Percentiles rank a stretch among this genome's conserved stretches.
Evolutionary conservation across 202 grass and related monocot genomes (phyloP).

Genomic region (Saccharum hybrid): DNA sequence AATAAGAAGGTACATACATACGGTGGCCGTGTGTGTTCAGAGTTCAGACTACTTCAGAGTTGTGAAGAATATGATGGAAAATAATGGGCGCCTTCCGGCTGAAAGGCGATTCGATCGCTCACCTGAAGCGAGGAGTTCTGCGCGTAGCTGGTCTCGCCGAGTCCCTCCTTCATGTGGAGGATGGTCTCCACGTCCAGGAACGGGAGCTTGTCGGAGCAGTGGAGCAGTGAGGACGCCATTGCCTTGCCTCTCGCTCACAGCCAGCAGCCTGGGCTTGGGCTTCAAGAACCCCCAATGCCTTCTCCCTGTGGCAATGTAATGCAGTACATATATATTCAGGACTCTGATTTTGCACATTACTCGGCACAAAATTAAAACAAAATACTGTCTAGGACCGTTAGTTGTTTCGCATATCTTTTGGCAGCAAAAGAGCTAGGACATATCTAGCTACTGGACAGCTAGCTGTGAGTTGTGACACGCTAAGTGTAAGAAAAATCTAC

Average conservation of each 20-base stretch:
- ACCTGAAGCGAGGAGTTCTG: conserved; percentile 96
- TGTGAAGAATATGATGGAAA: neutral
- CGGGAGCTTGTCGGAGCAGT: conserved; percentile 63
- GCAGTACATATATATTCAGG: conserved; percentile 39
- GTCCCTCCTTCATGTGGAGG: conserved; percentile 94
- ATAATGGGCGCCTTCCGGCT: neutral
- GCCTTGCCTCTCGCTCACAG: conserved; percentile 23
- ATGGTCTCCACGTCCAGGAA: conserved; percentile 81
- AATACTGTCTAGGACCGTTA: conserved; percentile 3
- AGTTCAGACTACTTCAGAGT: neutral
- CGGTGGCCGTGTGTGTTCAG: neutral
- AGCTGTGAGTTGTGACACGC: conserved; percentile 33
- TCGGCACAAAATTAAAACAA: neutral
- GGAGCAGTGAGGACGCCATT: conserved; percentile 74
- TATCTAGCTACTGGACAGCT: conserved; percentile 33
- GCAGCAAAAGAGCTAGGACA: conserved; percentile 10
- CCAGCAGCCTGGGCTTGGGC: neutral
- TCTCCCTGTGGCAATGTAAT: conserved; percentile 46
- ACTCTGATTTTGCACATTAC: conserved; percentile 22
- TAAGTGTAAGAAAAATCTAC: neutral
- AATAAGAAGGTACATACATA: neutral
- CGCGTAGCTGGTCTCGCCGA: conserved; percentile 91
- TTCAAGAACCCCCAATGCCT: conserved; percentile 1
- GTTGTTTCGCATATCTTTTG: neutral
- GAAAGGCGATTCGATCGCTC: neutral